These are phyloP conservation scores for Mycena haematopus DNA, from an alignment of 768 basidiomycete genomes.

Conservation along the genomic window DNA sequence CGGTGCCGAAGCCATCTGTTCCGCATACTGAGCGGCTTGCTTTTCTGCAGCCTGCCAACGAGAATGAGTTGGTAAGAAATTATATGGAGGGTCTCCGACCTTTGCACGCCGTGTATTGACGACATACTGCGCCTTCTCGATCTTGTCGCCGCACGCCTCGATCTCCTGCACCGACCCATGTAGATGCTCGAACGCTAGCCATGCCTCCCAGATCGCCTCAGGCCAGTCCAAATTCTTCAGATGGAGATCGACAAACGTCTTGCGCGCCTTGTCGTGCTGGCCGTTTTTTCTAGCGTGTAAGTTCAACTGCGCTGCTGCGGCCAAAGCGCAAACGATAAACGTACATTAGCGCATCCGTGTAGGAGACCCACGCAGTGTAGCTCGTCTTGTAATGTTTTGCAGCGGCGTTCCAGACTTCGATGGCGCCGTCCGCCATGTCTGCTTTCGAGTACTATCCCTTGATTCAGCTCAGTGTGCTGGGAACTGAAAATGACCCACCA, in stretches of 20 bases:
- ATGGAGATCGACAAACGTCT: conserved; percentile 69
- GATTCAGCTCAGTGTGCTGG: not conserved
- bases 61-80: conserved; percentile 1
- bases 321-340: conserved; percentile 35
- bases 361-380: conserved; percentile 78
- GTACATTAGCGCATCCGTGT: conserved; percentile 77
- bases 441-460: conserved; percentile 53
- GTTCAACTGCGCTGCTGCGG: conserved; percentile 13
- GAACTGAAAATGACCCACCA: conserved; percentile 57
- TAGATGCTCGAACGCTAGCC: conserved; percentile 86
- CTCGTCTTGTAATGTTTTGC: conserved; percentile 71
- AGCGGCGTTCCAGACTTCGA: conserved; percentile 70
- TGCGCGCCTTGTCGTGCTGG: conserved; percentile 65
- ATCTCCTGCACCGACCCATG: conserved; percentile 76
- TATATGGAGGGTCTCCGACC: conserved; percentile 45
- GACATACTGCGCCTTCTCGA: conserved; percentile 68
- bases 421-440: conserved; percentile 58
- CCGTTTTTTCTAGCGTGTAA: conserved; percentile 52
- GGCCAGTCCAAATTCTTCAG: conserved; percentile 91
- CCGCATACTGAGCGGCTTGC: conserved; percentile 43
- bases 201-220: conserved; percentile 91
- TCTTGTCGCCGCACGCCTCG: conserved; percentile 64
- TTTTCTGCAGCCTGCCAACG: conserved; percentile 64
- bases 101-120: conserved; percentile 68
- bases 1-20: conserved; percentile 44